A percentile compares a stretch with the other conserved stretches of the same genome.
Evolutionary conservation across 768 basidiomycete genomes (phyloP).

Genomic region (Amanita phalloides): DNA sequence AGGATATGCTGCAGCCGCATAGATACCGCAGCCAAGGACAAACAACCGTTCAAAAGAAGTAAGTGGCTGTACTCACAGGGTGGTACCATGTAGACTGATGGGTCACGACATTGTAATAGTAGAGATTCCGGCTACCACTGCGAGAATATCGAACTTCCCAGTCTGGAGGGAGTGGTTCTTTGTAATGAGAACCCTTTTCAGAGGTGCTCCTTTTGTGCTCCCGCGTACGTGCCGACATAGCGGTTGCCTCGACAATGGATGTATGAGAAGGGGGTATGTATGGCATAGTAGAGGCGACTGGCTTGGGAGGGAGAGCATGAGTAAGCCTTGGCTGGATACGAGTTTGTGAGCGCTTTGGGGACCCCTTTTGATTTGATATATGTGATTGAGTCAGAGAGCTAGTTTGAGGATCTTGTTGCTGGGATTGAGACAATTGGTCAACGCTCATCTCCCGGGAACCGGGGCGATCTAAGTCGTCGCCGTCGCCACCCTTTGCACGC

Average conservation of each 20-base stretch:
- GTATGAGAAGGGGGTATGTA: slow-evolving; percentile 46
- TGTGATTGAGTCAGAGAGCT: slow-evolving; percentile 11
- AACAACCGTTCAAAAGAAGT: slow-evolving; percentile 7
- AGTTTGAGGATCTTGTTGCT: background rate
- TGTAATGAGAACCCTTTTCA: slow-evolving; percentile 12
- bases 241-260: slow-evolving; percentile 49
- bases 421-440: background rate
- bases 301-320: slow-evolving; percentile 65
- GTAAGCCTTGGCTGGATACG: slow-evolving; percentile 30
- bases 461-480: background rate
- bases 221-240: slow-evolving; percentile 37
- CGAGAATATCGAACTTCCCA: slow-evolving; percentile 53
- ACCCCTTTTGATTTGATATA: slow-evolving; percentile 7
- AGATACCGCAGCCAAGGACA: slow-evolving; percentile 12
- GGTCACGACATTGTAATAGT: slow-evolving; percentile 51
- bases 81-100: slow-evolving; percentile 47
- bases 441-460: background rate
- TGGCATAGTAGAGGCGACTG: slow-evolving; percentile 37
- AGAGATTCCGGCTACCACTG: slow-evolving; percentile 31
- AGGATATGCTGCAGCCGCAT: slow-evolving; percentile 14
- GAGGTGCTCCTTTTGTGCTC: slow-evolving; percentile 28
- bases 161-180: slow-evolving; percentile 35
- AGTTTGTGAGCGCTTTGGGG: slow-evolving; percentile 12
- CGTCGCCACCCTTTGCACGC: background rate
- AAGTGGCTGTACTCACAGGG: slow-evolving; percentile 26